These are phyloP conservation scores for Colletotrichum sp. DNA, from an alignment of 2,329 filamentous ascomycete species.

Conservation along the genomic window DNA sequence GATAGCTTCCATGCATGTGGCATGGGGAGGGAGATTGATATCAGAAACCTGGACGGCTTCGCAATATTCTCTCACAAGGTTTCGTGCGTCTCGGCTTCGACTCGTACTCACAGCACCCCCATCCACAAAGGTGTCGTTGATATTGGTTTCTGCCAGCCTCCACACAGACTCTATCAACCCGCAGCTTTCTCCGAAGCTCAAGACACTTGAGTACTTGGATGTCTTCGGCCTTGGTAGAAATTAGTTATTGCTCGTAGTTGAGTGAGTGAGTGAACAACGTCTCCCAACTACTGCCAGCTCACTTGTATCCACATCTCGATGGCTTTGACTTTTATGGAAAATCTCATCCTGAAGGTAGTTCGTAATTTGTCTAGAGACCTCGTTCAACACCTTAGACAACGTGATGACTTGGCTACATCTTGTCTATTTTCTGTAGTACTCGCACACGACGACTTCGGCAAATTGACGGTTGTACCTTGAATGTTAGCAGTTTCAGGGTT, in stretches of 20 bases:
- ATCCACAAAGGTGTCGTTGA: not conserved
- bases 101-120: not conserved
- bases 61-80: no score
- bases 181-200: not conserved
- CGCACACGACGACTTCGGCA: no score
- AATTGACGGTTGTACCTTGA: no score
- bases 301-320: no score
- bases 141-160: not conserved
- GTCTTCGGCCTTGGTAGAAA: not conserved
- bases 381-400: no score
- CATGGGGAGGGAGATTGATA: not conserved
- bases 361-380: no score
- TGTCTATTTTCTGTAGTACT: not conserved
- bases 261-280: no score
- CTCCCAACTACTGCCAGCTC: no score
- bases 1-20: not conserved
- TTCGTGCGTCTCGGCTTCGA: not conserved
- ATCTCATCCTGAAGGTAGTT: no score
- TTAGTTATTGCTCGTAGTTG: no score
- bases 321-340: no score
- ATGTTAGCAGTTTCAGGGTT: not conserved
- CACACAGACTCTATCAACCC: not conserved
- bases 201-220: not conserved
- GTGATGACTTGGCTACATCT: not conserved
- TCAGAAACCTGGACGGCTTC: not conserved